Conservation (phyloP, 192 early-diverging fungal species). For the Dimargaris cristalligena region DNA sequence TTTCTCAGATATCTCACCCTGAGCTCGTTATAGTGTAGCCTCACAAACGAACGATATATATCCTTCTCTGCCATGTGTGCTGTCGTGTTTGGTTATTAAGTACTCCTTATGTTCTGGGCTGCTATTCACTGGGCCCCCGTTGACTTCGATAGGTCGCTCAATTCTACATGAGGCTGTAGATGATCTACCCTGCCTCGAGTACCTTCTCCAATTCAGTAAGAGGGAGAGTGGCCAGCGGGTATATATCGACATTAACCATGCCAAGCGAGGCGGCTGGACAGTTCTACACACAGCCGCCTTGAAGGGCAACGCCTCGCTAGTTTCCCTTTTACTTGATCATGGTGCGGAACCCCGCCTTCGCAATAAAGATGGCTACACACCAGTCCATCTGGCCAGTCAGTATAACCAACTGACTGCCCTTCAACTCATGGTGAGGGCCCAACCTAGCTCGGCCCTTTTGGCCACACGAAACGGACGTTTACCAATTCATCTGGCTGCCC, state of each 20-base stretch:
- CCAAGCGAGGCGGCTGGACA: constrained; percentile 10
- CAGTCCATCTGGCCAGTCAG: constrained; percentile 4
- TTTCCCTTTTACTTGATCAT: background rate
- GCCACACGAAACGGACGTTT: background rate
- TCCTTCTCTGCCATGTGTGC: background rate
- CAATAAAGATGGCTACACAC: background rate
- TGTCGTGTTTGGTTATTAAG: background rate
- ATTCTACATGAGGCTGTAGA: constrained; percentile 3
- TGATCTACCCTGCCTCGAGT: background rate
- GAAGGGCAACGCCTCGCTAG: background rate
- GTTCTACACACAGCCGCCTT: background rate
- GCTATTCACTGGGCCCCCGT: background rate
- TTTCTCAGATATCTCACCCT: background rate
- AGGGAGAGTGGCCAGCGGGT: background rate
- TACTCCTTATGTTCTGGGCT: background rate
- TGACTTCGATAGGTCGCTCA: too few relatives aligned
- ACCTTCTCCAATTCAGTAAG: background rate
- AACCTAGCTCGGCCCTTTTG: background rate
- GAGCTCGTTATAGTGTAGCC: background rate
- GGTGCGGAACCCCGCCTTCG: background rate
- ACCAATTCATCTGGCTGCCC: constrained; percentile 7
- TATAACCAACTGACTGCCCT: background rate
- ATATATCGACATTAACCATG: background rate
- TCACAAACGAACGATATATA: background rate
- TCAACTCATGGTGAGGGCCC: background rate